Evolutionary conservation across 768 basidiomycete genomes (phyloP), one percentile per base, ranked within the genome.

Genomic region (Hysterangium stoloniferum): DNA sequence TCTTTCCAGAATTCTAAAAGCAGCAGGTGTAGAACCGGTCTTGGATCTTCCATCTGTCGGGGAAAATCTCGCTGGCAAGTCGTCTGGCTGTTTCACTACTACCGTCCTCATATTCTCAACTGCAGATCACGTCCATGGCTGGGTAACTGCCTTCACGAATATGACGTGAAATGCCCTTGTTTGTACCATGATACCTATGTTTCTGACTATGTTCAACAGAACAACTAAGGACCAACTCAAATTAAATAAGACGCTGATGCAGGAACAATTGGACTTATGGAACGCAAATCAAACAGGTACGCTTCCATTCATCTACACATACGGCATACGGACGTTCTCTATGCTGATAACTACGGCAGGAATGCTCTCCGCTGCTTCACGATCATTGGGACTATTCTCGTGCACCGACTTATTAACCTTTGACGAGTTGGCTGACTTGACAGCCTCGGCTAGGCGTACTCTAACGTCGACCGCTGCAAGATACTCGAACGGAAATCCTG

Each of bases 91-190:
- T n/a, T n/a, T 9, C 40, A 42, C 22, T 9, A n/a, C 13, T n/a
- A 9, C 22, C 22, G 17, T 17, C 32, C n/a, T 25, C 13, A 15
- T n/a, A 19, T 4, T n/a, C 29, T 33, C 15, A 17, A 12, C 20
- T 15, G 3, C 40, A 54, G 53, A 54, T 50, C 53, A 54, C 44
- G 48, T 51, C 19, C 53, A 54, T 22, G 35, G 47, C n/a, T 54
- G 53, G 53, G 42, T 48, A 1, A 54, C 42, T 40, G 15, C 53
- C 13, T 49, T 54, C 12, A 48, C 53, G 19, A 40, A 32, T 35
- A 22, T 54, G 15, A 51, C 36, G 53, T 54, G n/a, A 33, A 48
- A 41, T 13, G 6, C 17, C 6, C 20, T 50, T 17, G 20, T 40
- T 24, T 33, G 15, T 8, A n/a, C n/a, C n/a, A n/a, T 41, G 9